A percentile compares a stretch with the other conserved stretches of the same genome.
phyloP scores from a whole-genome alignment of 2,329 filamentous ascomycete species.

The Phyllosticta citrichinensis region DNA sequence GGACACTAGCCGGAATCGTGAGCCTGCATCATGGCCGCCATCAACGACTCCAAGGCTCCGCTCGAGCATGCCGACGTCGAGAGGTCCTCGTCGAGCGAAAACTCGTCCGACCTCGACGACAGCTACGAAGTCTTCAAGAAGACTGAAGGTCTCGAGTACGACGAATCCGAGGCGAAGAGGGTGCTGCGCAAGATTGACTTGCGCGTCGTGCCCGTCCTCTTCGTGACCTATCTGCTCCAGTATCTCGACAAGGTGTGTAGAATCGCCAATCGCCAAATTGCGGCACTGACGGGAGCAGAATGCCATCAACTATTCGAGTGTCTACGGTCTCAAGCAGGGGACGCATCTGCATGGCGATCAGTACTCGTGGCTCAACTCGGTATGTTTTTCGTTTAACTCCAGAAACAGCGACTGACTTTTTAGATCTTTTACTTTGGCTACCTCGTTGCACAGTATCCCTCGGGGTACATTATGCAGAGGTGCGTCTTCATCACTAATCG shows the following conservation, averaged over 20 bases:
- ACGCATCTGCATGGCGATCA: conserved; percentile 40
- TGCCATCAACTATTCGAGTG: conserved; percentile 41
- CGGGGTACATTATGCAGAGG: conserved; percentile 35
- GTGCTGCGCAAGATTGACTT: conserved; percentile 23
- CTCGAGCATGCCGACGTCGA: conserved; percentile 4
- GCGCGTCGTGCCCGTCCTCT: conserved; percentile 22
- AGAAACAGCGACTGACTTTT: neutral
- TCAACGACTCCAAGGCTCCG: neutral
- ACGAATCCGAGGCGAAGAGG: conserved; percentile 19
- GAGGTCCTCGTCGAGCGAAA: neutral
- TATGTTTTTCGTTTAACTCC: neutral
- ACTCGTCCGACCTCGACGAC: conserved; percentile 17
- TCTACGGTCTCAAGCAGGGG: conserved; percentile 38
- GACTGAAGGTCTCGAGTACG: conserved; percentile 15
- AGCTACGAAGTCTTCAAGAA: conserved; percentile 24
- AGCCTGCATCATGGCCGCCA: neutral
- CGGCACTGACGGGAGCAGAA: conserved; percentile 18
- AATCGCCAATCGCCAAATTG: conserved; percentile 13
- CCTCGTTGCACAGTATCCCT: conserved; percentile 36
- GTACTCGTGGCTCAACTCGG: conserved; percentile 39
- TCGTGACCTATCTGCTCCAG: conserved; percentile 29
- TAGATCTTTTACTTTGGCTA: conserved; percentile 44
- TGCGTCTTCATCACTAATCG: neutral
- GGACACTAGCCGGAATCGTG: neutral
- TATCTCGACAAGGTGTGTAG: conserved; percentile 31